Percentiles rank a stretch among this genome's conserved stretches.
Conservation (phyloP, 116 monocot genomes). For the Papilionanthe hybrid region DNA sequence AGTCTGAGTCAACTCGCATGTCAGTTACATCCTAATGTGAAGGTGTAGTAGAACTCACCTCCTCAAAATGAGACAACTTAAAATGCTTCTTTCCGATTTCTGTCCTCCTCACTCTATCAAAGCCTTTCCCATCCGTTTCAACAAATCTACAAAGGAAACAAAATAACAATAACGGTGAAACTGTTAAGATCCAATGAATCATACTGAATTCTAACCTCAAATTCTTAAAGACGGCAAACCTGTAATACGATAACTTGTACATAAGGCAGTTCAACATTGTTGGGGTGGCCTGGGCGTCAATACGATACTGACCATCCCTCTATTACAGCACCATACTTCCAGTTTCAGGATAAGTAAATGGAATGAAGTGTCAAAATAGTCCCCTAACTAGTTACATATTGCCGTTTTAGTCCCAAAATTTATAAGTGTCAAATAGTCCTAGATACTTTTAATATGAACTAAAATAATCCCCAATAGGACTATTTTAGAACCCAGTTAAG, state of each 20-base stretch:
- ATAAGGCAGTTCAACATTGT: slow-evolving; percentile 97
- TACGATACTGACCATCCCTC: slow-evolving; percentile 94
- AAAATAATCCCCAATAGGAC: too few relatives aligned
- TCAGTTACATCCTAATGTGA: background rate
- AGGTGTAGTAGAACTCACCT: slow-evolving; percentile 43
- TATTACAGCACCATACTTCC: slow-evolving; percentile 8
- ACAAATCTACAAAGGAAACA: slow-evolving; percentile 52
- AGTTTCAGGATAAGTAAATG: background rate
- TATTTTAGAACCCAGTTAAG: too few relatives aligned
- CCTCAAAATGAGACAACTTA: slow-evolving; percentile 96
- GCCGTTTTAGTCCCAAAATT: too few relatives aligned
- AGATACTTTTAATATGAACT: too few relatives aligned
- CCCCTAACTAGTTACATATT: too few relatives aligned
- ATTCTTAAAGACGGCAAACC: slow-evolving; percentile 17
- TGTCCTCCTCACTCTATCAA: slow-evolving; percentile 86
- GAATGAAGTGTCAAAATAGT: background rate
- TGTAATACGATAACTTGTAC: slow-evolving; percentile 97
- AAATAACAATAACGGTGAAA: background rate
- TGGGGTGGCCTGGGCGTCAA: slow-evolving; percentile 85
- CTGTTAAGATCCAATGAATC: background rate
- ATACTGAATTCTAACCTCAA: background rate
- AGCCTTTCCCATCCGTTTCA: slow-evolving; percentile 91
- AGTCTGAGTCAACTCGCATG: too few relatives aligned
- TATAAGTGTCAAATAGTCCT: too few relatives aligned
- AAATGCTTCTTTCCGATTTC: slow-evolving; percentile 97